phyloP scores from a whole-genome alignment of 2,329 filamentous ascomycete genomes.

The Penicillium corylophilum region DNA sequence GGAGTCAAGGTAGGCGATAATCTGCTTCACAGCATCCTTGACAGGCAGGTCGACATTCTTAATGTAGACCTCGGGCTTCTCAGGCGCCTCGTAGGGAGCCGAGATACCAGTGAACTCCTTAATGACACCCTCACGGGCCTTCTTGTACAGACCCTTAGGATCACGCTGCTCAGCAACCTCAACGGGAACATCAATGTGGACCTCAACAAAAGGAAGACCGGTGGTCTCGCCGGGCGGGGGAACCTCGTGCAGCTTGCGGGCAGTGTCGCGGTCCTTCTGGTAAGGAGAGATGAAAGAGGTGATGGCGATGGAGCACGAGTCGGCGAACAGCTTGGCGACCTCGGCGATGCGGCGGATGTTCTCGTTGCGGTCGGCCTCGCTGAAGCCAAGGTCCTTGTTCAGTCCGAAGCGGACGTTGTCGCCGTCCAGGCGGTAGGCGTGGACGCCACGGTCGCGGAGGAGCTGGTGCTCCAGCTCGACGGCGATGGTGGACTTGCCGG shows the following conservation, averaged over 20 bases:
- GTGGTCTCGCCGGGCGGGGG: conserved; percentile 57
- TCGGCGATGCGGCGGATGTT: conserved; percentile 97
- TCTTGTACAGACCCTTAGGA: conserved; percentile 97
- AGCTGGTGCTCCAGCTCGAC: conserved; percentile 97
- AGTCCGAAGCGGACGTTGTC: conserved; percentile 98
- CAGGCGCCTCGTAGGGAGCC: conserved; percentile 89
- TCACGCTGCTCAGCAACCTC: conserved; percentile 92
- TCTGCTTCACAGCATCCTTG: conserved; percentile 83
- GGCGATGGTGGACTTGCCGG: conserved; percentile 95
- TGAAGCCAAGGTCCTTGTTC: conserved; percentile 97
- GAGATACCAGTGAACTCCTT: conserved; percentile 97
- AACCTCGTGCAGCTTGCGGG: conserved; percentile 73
- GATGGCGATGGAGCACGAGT: conserved; percentile 80
- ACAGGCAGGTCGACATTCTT: conserved; percentile 77
- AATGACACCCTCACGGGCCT: conserved; percentile 88
- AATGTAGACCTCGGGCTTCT: conserved; percentile 82
- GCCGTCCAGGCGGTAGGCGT: conserved; percentile 91
- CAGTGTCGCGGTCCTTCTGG: conserved; percentile 77
- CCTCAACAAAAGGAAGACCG: conserved; percentile 84
- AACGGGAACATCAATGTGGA: conserved; percentile 87
- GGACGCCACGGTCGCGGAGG: conserved; percentile 67
- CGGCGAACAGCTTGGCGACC: conserved; percentile 95
- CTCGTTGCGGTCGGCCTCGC: conserved; percentile 88
- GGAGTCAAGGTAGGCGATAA: conserved; percentile 72
- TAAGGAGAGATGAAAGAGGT: conserved; percentile 98